Evolutionary conservation across 2,329 filamentous ascomycete species (phyloP).

Genomic region (Thelonectria rubi): DNA sequence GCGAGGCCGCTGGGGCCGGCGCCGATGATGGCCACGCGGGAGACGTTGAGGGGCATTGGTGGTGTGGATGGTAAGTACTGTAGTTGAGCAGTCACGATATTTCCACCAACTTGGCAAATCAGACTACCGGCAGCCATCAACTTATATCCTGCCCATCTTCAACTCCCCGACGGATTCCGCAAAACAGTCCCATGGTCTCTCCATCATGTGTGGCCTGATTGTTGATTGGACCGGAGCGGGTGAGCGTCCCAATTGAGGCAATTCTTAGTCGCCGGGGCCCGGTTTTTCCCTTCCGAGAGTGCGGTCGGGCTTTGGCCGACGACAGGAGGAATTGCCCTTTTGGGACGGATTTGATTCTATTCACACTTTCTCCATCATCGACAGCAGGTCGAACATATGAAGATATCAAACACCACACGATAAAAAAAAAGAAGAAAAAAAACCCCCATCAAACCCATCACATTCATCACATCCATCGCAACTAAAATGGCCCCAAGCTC

Average conservation of each 20-base stretch:
- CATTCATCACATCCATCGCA: neutral
- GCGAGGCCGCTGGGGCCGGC: conserved; percentile 75
- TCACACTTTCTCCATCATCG: neutral
- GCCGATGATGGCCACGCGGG: conserved; percentile 74
- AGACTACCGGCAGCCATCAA: too few relatives aligned
- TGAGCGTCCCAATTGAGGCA: conserved; percentile 31
- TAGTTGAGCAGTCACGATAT: conserved; percentile 38
- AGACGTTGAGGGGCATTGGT: conserved; percentile 40
- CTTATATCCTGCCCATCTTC: neutral
- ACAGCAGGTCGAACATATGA: too few relatives aligned
- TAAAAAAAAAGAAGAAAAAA: neutral
- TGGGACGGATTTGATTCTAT: neutral
- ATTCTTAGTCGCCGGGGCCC: conserved; percentile 36
- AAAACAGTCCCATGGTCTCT: conserved; percentile 37
- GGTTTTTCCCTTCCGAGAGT: conserved; percentile 11
- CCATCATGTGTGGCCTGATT: conserved; percentile 34
- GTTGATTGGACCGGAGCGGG: conserved; percentile 7
- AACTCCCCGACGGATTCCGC: conserved; percentile 32
- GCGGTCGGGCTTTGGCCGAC: neutral
- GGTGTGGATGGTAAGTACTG: conserved; percentile 18
- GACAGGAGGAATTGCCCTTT: neutral
- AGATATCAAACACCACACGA: neutral
- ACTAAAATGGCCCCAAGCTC: conserved; percentile 6
- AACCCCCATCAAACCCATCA: neutral
- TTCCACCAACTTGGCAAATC: neutral